Conservation (phyloP, 2,329 filamentous ascomycete genomes). For the Arthrocladium fulminans region DNA sequence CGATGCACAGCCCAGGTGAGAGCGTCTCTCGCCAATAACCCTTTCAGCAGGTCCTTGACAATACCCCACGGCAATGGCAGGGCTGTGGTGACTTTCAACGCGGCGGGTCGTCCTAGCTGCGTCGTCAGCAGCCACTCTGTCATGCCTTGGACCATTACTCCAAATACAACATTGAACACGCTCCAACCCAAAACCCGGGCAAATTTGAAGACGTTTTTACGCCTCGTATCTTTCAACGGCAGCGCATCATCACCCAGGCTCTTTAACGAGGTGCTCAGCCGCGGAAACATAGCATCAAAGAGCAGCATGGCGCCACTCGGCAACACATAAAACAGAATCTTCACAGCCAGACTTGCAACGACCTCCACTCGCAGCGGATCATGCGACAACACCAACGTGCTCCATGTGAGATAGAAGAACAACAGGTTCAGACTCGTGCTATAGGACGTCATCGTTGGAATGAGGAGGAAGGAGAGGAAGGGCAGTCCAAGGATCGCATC, state of each 20-base stretch:
- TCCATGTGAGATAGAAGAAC: constrained; percentile 89
- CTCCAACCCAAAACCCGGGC: constrained; percentile 37
- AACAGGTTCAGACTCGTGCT: constrained; percentile 73
- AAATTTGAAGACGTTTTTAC: constrained; percentile 25
- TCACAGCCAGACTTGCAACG: constrained; percentile 58
- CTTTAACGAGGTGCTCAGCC: constrained; percentile 60
- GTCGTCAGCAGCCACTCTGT: constrained; percentile 49
- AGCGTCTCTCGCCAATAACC: constrained; percentile 50
- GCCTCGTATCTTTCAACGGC: constrained; percentile 36
- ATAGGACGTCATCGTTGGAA: constrained; percentile 56
- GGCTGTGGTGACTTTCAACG: constrained; percentile 49
- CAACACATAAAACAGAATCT: constrained; percentile 60
- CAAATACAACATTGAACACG: constrained; percentile 47
- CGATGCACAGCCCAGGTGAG: constrained; percentile 69
- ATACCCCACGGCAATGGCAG: constrained; percentile 57
- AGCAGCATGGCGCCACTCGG: constrained; percentile 64
- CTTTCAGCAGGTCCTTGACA: constrained; percentile 45
- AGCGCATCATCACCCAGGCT: constrained; percentile 49
- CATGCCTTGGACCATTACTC: constrained; percentile 44
- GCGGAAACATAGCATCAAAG: constrained; percentile 64
- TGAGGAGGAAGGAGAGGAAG: constrained; percentile 58
- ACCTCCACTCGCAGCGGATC: constrained; percentile 66
- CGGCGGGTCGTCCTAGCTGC: constrained; percentile 44
- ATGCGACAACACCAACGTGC: constrained; percentile 69
- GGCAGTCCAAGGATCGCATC: constrained; percentile 64